Evolutionary conservation across 106 monocot species (phyloP), one percentile per base, ranked within the genome.

Genomic region (Dendrobium catenatum): DNA sequence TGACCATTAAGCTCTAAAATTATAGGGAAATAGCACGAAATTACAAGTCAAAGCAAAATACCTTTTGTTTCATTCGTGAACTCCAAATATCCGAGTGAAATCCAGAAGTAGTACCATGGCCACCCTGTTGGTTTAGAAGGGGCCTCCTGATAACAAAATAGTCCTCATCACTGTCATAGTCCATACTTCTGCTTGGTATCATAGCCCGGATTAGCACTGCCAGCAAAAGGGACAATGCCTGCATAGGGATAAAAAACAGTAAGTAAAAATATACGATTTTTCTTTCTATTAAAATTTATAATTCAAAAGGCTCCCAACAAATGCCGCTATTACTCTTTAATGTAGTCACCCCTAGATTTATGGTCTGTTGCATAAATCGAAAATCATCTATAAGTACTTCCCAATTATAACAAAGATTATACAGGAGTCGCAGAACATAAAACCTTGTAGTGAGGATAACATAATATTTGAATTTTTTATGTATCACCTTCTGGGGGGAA

Each of bases 111-210:
- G 82, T 42, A 8, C 73, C 64, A 61, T 83, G 73, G 55, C 37
- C 78, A 80, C 43, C 58, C 73, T 79, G 88, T 77, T 80, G 73
- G 78, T 42, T 42, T 31, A 88, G 41, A 40, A 85, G 83, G 20
- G 85, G 85, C 49, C 81, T 85, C 26, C 85, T 83, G 67, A 81
- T 64, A 48, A 80, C 82, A 77, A 76, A 73, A 78, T 79, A 79
- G 68, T 85, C 88, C 59, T 85, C 88, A 81, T 88, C 88, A 68
- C 85, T 85, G 55, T 85, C 85, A 55, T 79, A 80, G 42, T 85
- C 83, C 29, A 59, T 47, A 40, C 78, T 81, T 24, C 13, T 51
- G 16, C 20, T 77, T n/a, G 85, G 83, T 82, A 83, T 78, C 88
- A 88, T 81, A 44, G 55, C 64, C 54, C 83, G 77, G 64, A 88